These are phyloP conservation scores for Colletotrichum orbiculare DNA, from an alignment of 2,329 filamentous ascomycete genomes.

Conservation along the genomic window DNA sequence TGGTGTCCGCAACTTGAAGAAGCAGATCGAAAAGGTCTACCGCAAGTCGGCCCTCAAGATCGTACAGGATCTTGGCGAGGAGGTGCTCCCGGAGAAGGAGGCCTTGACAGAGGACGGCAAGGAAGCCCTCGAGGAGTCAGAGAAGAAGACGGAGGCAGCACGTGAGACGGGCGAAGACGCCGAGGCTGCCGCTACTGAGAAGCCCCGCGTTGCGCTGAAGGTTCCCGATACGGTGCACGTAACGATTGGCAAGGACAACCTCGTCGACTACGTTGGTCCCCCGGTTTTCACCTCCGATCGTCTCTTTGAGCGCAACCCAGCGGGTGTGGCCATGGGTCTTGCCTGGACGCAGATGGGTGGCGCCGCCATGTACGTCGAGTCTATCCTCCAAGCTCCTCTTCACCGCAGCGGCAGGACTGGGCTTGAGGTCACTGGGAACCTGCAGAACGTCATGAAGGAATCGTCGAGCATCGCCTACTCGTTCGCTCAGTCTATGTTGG, in stretches of 20 bases:
- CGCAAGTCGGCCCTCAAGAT: conserved; percentile 97
- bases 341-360: conserved; percentile 99
- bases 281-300: conserved; percentile 96
- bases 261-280: conserved; percentile 97
- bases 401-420: conserved; percentile 78
- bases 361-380: conserved; percentile 96
- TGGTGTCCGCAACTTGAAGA: conserved; percentile 96
- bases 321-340: conserved; percentile 96
- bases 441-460: conserved; percentile 98
- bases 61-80: conserved; percentile 91
- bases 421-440: conserved; percentile 91
- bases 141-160: conserved; percentile 75
- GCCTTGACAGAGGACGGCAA: conserved; percentile 90
- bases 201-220: conserved; percentile 79
- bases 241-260: conserved; percentile 85
- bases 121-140: conserved; percentile 75
- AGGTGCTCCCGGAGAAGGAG: conserved; percentile 81
- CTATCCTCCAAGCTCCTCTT: conserved; percentile 88
- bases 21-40: conserved; percentile 99
- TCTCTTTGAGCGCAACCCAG: conserved; percentile 91
- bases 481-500: conserved; percentile 91
- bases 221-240: conserved; percentile 91
- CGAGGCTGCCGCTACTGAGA: conserved; percentile 55
- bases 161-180: conserved; percentile 49
- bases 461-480: conserved; percentile 95